phyloP scores from a whole-genome alignment of 805 yeast species.

The Kluyveromyces lactis region DNA sequence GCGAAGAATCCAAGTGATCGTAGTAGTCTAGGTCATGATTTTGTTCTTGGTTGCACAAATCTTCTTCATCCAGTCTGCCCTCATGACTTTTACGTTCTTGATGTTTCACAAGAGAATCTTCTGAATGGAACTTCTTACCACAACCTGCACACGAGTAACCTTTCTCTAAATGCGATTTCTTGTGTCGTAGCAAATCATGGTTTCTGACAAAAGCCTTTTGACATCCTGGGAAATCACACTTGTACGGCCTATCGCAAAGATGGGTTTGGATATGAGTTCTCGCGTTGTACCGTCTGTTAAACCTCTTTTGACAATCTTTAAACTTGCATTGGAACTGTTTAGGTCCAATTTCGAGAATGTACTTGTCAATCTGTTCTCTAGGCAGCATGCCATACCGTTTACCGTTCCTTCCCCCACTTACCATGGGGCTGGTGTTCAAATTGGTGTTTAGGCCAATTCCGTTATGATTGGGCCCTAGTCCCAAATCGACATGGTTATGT shows the following conservation, averaged over 20 bases:
- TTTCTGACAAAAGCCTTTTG: slow-evolving; percentile 86
- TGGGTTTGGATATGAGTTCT: slow-evolving; percentile 97
- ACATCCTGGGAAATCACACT: slow-evolving; percentile 58
- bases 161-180: slow-evolving; percentile 73
- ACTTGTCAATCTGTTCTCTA: slow-evolving; percentile 80
- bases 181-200: slow-evolving; percentile 88
- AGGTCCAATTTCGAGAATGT: slow-evolving; percentile 73
- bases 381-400: slow-evolving; percentile 50
- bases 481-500: neutral
- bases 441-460: no score
- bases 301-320: slow-evolving; percentile 71
- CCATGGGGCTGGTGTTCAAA: neutral
- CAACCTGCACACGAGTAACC: slow-evolving; percentile 67
- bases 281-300: slow-evolving; percentile 83
- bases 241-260: slow-evolving; percentile 85
- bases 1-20: neutral
- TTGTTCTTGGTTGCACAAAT: neutral
- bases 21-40: no score
- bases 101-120: slow-evolving; percentile 82
- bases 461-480: no score
- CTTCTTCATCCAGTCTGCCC: neutral
- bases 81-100: neutral
- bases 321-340: slow-evolving; percentile 68
- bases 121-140: slow-evolving; percentile 87
- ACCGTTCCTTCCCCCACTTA: slow-evolving; percentile 5